phyloP scores from a whole-genome alignment of 2,329 filamentous ascomycete species.

The Trichophaea hybrida region DNA sequence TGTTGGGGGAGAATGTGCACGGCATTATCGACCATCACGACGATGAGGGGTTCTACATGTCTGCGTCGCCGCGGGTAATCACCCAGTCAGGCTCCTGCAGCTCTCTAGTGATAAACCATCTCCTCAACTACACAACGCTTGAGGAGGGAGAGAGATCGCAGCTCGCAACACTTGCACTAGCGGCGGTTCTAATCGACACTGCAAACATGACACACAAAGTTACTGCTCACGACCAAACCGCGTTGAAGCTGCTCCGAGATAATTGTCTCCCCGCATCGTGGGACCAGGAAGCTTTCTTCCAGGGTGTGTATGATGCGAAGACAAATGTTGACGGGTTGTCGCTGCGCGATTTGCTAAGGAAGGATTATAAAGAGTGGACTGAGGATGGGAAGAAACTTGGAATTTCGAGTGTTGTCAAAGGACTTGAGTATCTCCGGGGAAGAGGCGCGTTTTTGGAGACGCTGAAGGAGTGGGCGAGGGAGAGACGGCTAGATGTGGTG shows the following conservation, averaged over 20 bases:
- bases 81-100: constrained; percentile 57
- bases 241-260: constrained; percentile 45
- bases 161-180: constrained; percentile 53
- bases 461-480: constrained; percentile 41
- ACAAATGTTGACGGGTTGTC: constrained; percentile 48
- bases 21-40: constrained; percentile 68
- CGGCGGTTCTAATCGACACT: constrained; percentile 61
- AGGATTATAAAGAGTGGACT: constrained; percentile 74
- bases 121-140: constrained; percentile 34
- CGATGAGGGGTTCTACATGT: constrained; percentile 42
- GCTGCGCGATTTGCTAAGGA: constrained; percentile 55
- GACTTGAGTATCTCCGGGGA: constrained; percentile 46
- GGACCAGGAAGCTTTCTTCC: constrained; percentile 17
- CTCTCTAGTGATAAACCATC: constrained; percentile 48
- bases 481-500: constrained; percentile 46
- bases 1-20: constrained; percentile 41
- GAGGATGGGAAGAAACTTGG: constrained; percentile 39
- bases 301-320: constrained; percentile 39
- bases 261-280: not conserved
- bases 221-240: constrained; percentile 44
- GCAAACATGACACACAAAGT: constrained; percentile 52
- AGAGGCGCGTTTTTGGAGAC: constrained; percentile 39
- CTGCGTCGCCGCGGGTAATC: constrained; percentile 44
- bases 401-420: constrained; percentile 50
- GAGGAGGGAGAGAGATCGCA: constrained; percentile 37